These are phyloP conservation scores for Baorangia bicolor DNA, from an alignment of 768 basidiomycete genomes.

Conservation along the genomic window DNA sequence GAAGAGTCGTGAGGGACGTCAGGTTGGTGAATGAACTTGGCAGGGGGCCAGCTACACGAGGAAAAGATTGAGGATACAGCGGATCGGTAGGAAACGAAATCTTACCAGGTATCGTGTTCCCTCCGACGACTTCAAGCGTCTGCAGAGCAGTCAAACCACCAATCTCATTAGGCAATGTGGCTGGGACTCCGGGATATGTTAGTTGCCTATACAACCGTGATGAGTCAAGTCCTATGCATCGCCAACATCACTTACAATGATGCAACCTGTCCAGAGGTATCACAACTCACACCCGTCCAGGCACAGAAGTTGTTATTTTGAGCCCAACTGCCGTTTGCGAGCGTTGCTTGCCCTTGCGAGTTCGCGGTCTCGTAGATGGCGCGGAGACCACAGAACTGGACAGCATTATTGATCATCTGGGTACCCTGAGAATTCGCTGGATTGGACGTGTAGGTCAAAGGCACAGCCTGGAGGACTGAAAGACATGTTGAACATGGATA, in stretches of 20 bases:
- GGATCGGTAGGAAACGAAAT: not conserved
- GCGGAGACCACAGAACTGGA: conserved; percentile 50
- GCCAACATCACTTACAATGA: conserved; percentile 37
- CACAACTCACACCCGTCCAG: conserved; percentile 48
- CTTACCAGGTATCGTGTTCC: conserved; percentile 42
- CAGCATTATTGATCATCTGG: conserved; percentile 34
- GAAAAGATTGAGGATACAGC: not conserved
- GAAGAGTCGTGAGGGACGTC: conserved; percentile 38
- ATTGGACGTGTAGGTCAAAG: conserved; percentile 31
- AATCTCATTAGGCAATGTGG: conserved; percentile 42
- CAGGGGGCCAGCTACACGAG: conserved; percentile 39
- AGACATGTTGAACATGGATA: conserved; percentile 51
- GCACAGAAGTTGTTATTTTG: conserved; percentile 45
- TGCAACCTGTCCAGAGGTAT: conserved; percentile 38
- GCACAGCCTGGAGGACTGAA: conserved; percentile 38
- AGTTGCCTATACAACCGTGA: conserved; percentile 30
- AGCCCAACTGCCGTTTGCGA: conserved; percentile 45
- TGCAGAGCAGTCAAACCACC: conserved; percentile 39
- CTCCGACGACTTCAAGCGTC: conserved; percentile 40
- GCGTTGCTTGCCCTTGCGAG: conserved; percentile 36
- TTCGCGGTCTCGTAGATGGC: conserved; percentile 42
- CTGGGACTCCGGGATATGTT: conserved; percentile 48
- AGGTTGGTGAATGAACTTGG: conserved; percentile 39
- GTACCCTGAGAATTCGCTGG: conserved; percentile 34
- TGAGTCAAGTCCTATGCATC: not conserved